A percentile compares a stretch with the other conserved stretches of the same genome.
These are phyloP conservation scores for Phytophthora pinifolia DNA, from an alignment of 352 stramenopile species.

Conservation along the genomic window DNA sequence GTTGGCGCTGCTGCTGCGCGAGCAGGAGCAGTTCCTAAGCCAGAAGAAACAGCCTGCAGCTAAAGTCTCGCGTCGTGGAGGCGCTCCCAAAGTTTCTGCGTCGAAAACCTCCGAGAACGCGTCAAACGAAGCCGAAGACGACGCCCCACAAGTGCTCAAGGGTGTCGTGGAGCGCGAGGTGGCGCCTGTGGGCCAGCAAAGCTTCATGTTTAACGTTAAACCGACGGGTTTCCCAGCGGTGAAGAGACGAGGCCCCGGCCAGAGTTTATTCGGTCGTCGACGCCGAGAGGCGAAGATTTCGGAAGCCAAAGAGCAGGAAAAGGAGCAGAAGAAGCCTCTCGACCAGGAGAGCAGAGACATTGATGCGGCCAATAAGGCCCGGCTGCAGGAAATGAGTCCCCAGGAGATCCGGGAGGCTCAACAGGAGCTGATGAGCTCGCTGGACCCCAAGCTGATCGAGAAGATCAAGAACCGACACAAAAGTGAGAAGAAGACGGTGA, in stretches of 20 bases:
- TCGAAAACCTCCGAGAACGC: constrained; percentile 4
- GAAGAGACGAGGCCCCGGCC: constrained; percentile 34
- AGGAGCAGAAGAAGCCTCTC: constrained; percentile 15
- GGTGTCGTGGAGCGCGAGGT: constrained; percentile 68
- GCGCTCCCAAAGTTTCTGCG: constrained; percentile 4
- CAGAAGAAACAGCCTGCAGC: constrained; percentile 58
- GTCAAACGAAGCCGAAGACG: constrained; percentile 10
- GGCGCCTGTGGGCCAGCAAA: constrained; percentile 35
- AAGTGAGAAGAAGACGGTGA: constrained; percentile 1
- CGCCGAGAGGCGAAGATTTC: constrained; percentile 24
- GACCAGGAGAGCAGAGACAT: constrained; percentile 52
- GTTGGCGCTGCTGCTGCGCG: constrained; percentile 72
- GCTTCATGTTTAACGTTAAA: constrained; percentile 35
- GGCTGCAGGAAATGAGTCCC: constrained; percentile 61
- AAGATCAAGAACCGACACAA: constrained; percentile 56
- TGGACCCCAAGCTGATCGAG: constrained; percentile 65
- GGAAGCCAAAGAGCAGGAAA: neutral
- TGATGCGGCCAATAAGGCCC: constrained; percentile 54
- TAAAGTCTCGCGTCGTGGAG: constrained; percentile 44
- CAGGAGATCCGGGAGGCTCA: constrained; percentile 75
- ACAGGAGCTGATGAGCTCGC: constrained; percentile 52
- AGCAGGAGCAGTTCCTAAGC: constrained; percentile 80
- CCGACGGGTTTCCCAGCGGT: constrained; percentile 64
- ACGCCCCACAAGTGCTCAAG: constrained; percentile 47
- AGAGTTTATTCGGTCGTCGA: constrained; percentile 74